Conservation (phyloP, 352 stramenopile genomes). For the Phytophthora sp. region DNA sequence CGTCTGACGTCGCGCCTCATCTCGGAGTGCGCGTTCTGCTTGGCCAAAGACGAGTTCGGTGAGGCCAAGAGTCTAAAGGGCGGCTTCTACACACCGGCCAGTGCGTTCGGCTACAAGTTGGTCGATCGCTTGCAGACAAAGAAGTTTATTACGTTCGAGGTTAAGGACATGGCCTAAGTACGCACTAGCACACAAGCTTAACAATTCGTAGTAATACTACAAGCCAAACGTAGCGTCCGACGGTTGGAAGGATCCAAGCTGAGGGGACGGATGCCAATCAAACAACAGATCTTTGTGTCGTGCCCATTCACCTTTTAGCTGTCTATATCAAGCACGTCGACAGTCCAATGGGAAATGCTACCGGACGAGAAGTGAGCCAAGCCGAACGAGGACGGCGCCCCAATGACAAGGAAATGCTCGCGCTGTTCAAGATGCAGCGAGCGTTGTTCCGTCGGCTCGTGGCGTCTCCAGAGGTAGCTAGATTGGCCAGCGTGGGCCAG, state of each 20-base stretch:
- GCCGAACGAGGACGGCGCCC: conserved; percentile 55
- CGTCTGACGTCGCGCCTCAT: conserved; percentile 60
- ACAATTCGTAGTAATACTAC: not conserved
- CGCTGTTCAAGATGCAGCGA: conserved; percentile 68
- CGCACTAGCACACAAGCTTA: not conserved
- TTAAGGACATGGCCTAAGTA: conserved; percentile 41
- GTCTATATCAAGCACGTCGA: not conserved
- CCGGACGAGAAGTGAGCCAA: conserved; percentile 32
- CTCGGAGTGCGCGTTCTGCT: conserved; percentile 63
- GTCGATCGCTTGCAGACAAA: conserved; percentile 56
- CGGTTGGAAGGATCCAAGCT: conserved; percentile 13
- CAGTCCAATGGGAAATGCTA: conserved; percentile 53
- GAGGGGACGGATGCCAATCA: conserved; percentile 32
- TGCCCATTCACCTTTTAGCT: conserved; percentile 12
- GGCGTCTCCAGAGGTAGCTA: conserved; percentile 60
- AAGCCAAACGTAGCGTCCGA: conserved; percentile 2
- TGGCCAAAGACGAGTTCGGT: conserved; percentile 56
- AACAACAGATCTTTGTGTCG: conserved; percentile 18
- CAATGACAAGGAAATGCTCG: conserved; percentile 67
- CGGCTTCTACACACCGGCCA: conserved; percentile 69
- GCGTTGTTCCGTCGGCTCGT: conserved; percentile 61
- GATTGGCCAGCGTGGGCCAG: no score
- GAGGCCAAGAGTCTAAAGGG: conserved; percentile 28
- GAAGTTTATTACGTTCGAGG: conserved; percentile 60
- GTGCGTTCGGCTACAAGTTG: conserved; percentile 61